Evolutionary conservation across 345 rosid genomes (phyloP).

Genomic region (Microthlaspi erraticum): DNA sequence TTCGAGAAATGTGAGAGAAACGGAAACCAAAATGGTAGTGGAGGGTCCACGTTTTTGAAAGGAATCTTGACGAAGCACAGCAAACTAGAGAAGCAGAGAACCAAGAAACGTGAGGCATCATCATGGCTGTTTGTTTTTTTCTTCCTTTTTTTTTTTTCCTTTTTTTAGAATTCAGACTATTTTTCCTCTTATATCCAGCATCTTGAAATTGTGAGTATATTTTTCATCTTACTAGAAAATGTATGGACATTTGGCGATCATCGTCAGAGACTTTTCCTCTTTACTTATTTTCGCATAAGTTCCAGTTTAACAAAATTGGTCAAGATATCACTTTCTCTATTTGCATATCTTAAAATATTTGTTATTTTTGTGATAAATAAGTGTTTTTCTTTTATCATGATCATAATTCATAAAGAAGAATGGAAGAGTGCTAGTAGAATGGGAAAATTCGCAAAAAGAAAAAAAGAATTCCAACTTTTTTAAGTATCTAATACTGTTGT

Average conservation of each 20-base stretch:
- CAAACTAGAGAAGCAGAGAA: neutral
- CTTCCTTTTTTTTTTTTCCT: neutral
- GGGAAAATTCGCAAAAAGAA: neutral
- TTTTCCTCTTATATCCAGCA: slow-evolving; percentile 26
- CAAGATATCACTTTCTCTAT: neutral
- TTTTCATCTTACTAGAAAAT: neutral
- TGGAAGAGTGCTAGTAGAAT: neutral
- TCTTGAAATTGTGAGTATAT: neutral
- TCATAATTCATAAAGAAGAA: neutral
- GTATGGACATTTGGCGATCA: too few species aligned
- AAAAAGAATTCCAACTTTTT: neutral
- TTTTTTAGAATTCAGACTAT: slow-evolving; percentile 8
- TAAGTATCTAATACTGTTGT: neutral
- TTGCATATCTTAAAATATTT: neutral
- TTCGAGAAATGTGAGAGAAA: slow-evolving; percentile 19
- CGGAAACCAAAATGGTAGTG: slow-evolving; percentile 30
- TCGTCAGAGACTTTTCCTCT: too few species aligned
- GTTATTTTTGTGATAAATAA: neutral
- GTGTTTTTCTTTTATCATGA: neutral
- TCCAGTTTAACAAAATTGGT: neutral
- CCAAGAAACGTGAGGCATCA: slow-evolving; percentile 29
- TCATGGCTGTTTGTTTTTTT: slow-evolving; percentile 30
- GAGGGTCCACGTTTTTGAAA: slow-evolving; percentile 40
- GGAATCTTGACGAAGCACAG: slow-evolving; percentile 34
- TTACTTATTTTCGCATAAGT: too few species aligned